Evolutionary conservation across 148 eudicot species (phyloP), one percentile per base, ranked within the genome.

Genomic region (Rhododendron kiyosumense): DNA sequence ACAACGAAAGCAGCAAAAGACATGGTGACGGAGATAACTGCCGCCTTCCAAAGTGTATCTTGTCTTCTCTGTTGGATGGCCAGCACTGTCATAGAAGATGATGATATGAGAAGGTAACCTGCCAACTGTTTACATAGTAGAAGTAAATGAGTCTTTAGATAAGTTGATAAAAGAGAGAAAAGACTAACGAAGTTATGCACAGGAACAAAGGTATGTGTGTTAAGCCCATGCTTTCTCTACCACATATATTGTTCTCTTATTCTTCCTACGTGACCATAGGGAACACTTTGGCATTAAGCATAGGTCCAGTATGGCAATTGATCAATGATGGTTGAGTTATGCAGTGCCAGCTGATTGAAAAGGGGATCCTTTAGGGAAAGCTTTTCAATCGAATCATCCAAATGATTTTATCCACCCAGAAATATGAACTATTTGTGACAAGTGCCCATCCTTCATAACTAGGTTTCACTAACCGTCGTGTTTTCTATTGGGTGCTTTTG

Each of bases 81-180:
- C 79, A 76, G 15, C 20, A 82, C 80, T 30, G 88, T 83, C 15
- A 36, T 86, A 13, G 91, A 88, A 78, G 90, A 87, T 43, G 90
- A 87, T 45, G 92, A 90, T 11, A 87, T 32, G 49, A 90, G 85
- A 32, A 90, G 84, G 84, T 90, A 90, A 49, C 88, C 89, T 87
- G 89, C 85, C 86, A 88, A 83, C 92, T 90, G 79, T 51, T 51
- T 83, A 74, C 46, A 85, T 26, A 22, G 26, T 30, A 11, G 22
- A 73, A 73, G n/a, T 45, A 30, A 28, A 30, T 84, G 22, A 46
- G 12, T n/a, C 45, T 49, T 32, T 13, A 3, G 22, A 84, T 5
- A 13, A 28, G 41, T 8, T 4, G 8, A 26, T n/a, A 67, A 6
- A 7, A 46, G 18, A 26, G 41, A 1, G 12, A 12, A 48, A 20